Evolutionary conservation across 257 asterid species (phyloP).

Genomic region (Solanum virginianum): DNA sequence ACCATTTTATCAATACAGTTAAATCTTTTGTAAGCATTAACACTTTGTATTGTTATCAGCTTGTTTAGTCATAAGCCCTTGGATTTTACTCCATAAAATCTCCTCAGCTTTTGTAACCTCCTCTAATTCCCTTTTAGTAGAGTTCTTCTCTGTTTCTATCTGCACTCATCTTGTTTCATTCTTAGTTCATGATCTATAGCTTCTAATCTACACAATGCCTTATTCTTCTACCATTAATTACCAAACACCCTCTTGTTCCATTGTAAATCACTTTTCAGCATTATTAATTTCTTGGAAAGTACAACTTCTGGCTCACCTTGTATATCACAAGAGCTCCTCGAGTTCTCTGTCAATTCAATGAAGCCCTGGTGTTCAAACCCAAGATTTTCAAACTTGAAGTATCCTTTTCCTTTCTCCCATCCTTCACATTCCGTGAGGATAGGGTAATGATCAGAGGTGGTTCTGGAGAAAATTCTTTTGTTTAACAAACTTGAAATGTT

Average conservation of each 20-base stretch:
- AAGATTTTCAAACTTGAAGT: neutral
- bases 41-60: neutral
- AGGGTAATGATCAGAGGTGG: neutral
- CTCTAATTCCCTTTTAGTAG: neutral
- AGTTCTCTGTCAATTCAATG: neutral
- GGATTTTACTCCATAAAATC: neutral
- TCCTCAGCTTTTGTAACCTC: neutral
- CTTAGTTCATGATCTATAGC: neutral
- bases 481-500: neutral
- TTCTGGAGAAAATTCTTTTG: neutral
- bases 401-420: neutral
- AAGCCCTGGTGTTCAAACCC: neutral
- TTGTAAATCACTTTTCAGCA: neutral
- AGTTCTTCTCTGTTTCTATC: neutral
- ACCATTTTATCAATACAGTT: neutral
- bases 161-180: neutral
- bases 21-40: neutral
- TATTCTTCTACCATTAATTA: neutral
- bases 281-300: neutral
- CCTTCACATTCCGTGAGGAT: neutral
- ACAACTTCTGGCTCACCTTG: neutral
- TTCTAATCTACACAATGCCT: neutral
- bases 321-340: neutral
- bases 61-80: neutral
- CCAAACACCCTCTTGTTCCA: neutral